These are phyloP conservation scores for Coemansia sp. DNA, from an alignment of 192 early-diverging fungal species.

Conservation along the genomic window DNA sequence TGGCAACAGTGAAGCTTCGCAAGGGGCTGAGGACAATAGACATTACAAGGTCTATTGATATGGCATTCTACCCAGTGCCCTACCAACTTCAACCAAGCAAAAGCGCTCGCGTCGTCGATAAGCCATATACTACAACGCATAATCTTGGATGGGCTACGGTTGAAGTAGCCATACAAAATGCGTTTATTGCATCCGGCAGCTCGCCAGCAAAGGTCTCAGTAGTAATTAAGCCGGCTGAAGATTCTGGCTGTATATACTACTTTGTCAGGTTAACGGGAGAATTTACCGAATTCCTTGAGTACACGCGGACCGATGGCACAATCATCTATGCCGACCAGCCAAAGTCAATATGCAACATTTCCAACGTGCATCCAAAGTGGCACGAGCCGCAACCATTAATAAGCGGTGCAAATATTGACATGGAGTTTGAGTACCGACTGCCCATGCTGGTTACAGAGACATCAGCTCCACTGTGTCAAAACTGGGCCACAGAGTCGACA, in stretches of 20 bases:
- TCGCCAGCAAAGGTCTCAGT: too few species aligned
- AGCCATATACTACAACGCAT: too few species aligned
- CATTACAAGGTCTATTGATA: not conserved
- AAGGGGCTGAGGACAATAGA: not conserved
- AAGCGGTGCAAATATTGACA: not conserved
- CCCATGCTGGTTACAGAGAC: not conserved
- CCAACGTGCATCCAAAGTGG: not conserved
- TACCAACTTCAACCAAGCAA: not conserved
- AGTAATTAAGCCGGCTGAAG: not conserved
- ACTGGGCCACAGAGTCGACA: not conserved
- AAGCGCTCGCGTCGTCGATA: not conserved
- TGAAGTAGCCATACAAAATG: too few species aligned
- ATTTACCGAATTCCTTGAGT: conserved; percentile 1
- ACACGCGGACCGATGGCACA: conserved; percentile 1
- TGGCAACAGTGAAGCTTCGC: not conserved
- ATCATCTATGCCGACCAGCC: conserved; percentile 1
- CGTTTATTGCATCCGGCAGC: too few species aligned
- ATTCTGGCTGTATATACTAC: not conserved
- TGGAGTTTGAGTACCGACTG: not conserved
- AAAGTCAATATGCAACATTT: not conserved
- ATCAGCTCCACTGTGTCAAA: not conserved
- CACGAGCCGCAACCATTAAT: not conserved
- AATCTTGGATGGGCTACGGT: too few species aligned
- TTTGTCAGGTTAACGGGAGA: not conserved
- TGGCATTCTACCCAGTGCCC: not conserved